Evolutionary conservation across 805 yeast species (phyloP), one percentile per base, ranked within the genome.

Genomic region (Candida palmyrensis): DNA sequence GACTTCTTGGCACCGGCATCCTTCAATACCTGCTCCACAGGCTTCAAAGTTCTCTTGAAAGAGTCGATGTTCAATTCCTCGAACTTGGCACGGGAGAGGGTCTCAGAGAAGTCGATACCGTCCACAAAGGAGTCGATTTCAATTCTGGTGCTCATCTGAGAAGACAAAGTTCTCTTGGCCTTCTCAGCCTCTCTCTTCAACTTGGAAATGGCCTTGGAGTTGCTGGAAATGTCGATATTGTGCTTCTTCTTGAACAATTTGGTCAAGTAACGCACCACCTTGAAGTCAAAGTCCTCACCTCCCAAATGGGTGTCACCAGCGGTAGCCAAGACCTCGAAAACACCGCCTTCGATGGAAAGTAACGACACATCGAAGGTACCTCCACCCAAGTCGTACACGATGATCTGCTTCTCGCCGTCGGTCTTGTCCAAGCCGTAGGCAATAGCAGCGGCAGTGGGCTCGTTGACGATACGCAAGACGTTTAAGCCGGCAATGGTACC

Each of bases 401-500:
- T 57, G 37, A 66, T 66, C 51, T 66, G 69, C 49, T 62, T 66
- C 57, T 66, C 71, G 28, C 49, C 54, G 25, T 79, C 81, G 41
- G 77, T 73, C 59, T 82, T 79, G 48, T 64, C 70, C 42, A 64
- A 62, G 23, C 70, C 70, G 45, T 64, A 64, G 21, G 70, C 70
- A 86, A 80, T 85, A 61, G 88, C 85, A 63, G 84, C 87, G 38
- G 86, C 87, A 43, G 87, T 52, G 40, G 97, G 96, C 73, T 88
- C 97, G 70, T 88, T 88, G 55, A 89, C 88, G 62, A 88, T 88
- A 72, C 97, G 81, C 64, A 85, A 75, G 42, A 88, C 96, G 66
- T 88, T 88, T 62, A 88, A 75, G 57, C 97, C 97, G 39, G 96
- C 94, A 75, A 88, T 89, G 48, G 82, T 71, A 75, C 96, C 97